Conservation (phyloP, 2,329 filamentous ascomycete species). For the Cladosporium phlei region DNA sequence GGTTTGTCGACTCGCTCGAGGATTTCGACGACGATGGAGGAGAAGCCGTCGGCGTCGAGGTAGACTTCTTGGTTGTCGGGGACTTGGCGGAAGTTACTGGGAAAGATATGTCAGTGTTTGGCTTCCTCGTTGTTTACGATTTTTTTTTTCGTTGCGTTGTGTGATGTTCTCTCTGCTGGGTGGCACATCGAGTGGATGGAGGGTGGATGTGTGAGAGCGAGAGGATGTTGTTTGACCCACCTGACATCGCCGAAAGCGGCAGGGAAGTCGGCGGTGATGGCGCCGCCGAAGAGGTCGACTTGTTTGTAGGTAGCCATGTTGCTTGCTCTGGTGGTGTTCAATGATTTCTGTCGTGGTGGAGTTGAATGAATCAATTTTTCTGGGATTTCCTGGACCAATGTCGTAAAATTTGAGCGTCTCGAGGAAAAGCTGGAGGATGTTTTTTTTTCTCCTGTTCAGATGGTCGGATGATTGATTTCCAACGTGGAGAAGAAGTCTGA, state of each 20-base stretch:
- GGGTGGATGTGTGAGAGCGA: neutral
- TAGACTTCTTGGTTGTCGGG: constrained; percentile 90
- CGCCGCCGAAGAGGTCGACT: constrained; percentile 66
- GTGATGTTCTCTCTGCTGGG: neutral
- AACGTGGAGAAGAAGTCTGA: neutral
- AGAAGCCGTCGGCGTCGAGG: constrained; percentile 77
- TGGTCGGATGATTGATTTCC: neutral
- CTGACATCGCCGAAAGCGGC: constrained; percentile 67
- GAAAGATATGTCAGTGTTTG: neutral
- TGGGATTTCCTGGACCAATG: neutral
- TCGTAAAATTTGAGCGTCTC: too few species aligned
- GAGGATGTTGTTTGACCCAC: constrained; percentile 43
- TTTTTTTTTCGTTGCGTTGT: neutral
- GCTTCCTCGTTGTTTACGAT: neutral
- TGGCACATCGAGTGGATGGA: neutral
- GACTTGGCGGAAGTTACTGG: constrained; percentile 66
- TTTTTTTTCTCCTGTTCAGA: neutral
- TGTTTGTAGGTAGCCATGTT: constrained; percentile 41
- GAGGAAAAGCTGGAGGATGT: too few species aligned
- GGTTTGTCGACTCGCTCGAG: constrained; percentile 72
- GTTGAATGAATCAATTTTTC: neutral
- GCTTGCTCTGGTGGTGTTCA: too few species aligned
- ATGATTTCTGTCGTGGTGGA: neutral
- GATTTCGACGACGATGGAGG: constrained; percentile 85
- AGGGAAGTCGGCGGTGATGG: constrained; percentile 65